Evolutionary conservation across 1,139 yeast species (phyloP).

Genomic region (Wickerhamomyces sp.): DNA sequence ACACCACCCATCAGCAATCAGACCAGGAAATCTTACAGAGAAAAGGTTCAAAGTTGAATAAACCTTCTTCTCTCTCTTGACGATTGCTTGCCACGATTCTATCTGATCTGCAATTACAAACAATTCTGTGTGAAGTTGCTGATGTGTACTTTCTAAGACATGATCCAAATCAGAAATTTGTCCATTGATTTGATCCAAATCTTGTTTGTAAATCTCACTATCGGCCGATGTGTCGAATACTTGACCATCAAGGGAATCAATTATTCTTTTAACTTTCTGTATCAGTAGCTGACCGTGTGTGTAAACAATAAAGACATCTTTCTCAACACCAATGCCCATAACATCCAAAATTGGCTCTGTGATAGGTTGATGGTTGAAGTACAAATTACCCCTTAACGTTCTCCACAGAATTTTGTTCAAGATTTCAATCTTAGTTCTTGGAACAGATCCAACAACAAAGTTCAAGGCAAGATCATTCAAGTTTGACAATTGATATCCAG

Average conservation of each 20-base stretch:
- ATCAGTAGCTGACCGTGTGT: constrained; percentile 65
- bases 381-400: constrained; percentile 66
- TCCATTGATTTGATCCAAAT: constrained; percentile 36
- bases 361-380: constrained; percentile 58
- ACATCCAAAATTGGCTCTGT: constrained; percentile 37
- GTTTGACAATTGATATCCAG: constrained; percentile 23
- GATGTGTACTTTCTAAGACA: constrained; percentile 51
- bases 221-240: constrained; percentile 31
- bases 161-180: constrained; percentile 54
- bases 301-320: constrained; percentile 61
- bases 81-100: constrained; percentile 62
- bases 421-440: constrained; percentile 50
- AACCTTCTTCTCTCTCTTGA: constrained; percentile 68
- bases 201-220: constrained; percentile 23
- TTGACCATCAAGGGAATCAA: constrained; percentile 62
- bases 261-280: constrained; percentile 51
- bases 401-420: constrained; percentile 72
- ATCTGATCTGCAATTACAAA: constrained; percentile 63
- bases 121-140: constrained; percentile 62
- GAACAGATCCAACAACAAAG: constrained; percentile 63
- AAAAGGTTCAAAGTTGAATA: constrained; percentile 62
- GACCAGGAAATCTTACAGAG: constrained; percentile 59
- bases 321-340: constrained; percentile 37
- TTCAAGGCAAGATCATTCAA: constrained; percentile 29
- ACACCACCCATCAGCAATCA: constrained; percentile 78